These are phyloP conservation scores for Tylopilus sp. DNA, from an alignment of 1,284 basidiomycete species.

Conservation along the genomic window DNA sequence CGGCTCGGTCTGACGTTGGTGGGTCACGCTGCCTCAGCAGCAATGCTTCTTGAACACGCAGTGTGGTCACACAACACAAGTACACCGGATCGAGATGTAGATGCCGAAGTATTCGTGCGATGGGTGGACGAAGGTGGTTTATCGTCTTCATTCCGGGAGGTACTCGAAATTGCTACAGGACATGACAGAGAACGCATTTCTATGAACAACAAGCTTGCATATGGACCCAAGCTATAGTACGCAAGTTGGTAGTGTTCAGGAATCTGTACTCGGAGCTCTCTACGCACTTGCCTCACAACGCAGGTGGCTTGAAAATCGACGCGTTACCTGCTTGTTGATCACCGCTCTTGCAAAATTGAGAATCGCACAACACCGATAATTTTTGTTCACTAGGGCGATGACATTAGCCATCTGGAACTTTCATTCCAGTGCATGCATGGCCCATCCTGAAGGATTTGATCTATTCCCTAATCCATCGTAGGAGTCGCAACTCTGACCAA, in stretches of 20 bases:
- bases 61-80: slow-evolving; percentile 47
- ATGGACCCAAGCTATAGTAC: slow-evolving; percentile 12
- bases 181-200: slow-evolving; percentile 30
- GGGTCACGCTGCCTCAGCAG: slow-evolving; percentile 46
- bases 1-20: slow-evolving; percentile 56
- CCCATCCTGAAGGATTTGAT: background rate
- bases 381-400: too few species aligned
- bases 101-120: slow-evolving; percentile 51
- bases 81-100: slow-evolving; percentile 37
- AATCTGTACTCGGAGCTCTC: too few species aligned
- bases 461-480: background rate
- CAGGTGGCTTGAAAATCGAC: too few species aligned
- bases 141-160: slow-evolving; percentile 38
- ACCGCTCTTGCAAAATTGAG: too few species aligned
- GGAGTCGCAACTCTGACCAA: background rate
- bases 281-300: too few species aligned
- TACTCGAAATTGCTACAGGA: slow-evolving; percentile 34
- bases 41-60: slow-evolving; percentile 63
- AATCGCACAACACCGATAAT: too few species aligned
- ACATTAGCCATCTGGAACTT: too few species aligned
- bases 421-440: background rate
- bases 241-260: too few species aligned
- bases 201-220: slow-evolving; percentile 32
- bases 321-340: too few species aligned
- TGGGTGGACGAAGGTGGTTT: slow-evolving; percentile 58